Base-by-base conservation (phyloP, 2,329 filamentous ascomycete species). In the Akanthomyces dipterigenus region DNA sequence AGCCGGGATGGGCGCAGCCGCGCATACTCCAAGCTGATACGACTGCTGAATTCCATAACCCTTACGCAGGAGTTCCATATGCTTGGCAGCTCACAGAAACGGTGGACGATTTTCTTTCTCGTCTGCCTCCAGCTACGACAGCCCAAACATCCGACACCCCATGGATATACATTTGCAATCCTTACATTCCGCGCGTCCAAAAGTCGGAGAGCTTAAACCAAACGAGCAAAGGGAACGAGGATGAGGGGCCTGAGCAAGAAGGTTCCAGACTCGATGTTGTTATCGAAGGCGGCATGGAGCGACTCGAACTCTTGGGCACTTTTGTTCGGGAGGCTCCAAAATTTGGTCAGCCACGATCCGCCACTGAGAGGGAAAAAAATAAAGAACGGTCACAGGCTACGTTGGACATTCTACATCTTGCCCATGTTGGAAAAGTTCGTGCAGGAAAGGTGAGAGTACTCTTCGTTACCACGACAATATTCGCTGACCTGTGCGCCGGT, bases 141-240 rank as follows among this genome's bases (percentile, higher is more conserved):
- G 72, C 77, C 2, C 70, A 74, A 3, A 73, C 71, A 1, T 68
- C 68, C 0, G 66, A 75, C 0, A 78, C 81, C 3, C 81, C 82
- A 0, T 95, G 90, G 88, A 90, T 96, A 53, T 91, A 82, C 76
- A 82, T 89, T 46, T 82, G 80, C 57, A 91, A 91, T 70, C 88
- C 88, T 0, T 81, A 82, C 67, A 77, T 76, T 63, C 69, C 70
- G 3, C 72, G 73, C 5, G 73, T 73, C 18, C 65, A 69, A 49
- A 77, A 71, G 62, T 63, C 62, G 8, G 66, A 69, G 31, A 70
- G 71, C 5, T 64, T 72, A 40, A 76, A 71, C 58, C 75, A 77
- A 62, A 62, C 63, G 16, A 71, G 77, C 59, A 75, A 70, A 46
- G 79, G 78, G 1, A 78, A 80, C 59, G 78, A 81, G 65, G 75